phyloP scores from a whole-genome alignment of 768 basidiomycete species.

The Suillus occidentalis region DNA sequence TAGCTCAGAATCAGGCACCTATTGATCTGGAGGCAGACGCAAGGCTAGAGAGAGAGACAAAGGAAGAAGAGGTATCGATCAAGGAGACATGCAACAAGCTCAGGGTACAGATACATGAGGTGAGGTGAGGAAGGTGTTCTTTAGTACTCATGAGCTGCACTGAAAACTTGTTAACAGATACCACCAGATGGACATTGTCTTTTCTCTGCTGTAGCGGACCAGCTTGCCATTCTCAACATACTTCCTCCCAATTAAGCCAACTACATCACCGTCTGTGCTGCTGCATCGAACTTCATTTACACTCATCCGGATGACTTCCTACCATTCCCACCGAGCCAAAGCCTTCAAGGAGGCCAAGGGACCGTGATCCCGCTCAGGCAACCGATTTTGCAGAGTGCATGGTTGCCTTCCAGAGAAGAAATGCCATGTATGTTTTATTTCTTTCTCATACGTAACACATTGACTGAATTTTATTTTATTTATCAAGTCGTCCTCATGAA shows the following conservation, averaged over 20 bases:
- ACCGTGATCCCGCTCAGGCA: conserved; percentile 41
- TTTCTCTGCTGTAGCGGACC: conserved; percentile 92
- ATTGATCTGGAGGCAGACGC: conserved; percentile 62
- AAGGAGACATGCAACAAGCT: conserved; percentile 61
- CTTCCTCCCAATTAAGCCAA: conserved; percentile 57
- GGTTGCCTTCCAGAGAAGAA: conserved; percentile 64
- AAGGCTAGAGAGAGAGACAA: conserved; percentile 60
- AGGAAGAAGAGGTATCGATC: conserved; percentile 67
- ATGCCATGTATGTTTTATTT: conserved; percentile 48
- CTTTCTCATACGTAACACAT: neutral
- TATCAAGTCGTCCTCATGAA: conserved; percentile 36
- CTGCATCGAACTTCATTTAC: conserved; percentile 80
- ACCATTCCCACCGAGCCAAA: conserved; percentile 74
- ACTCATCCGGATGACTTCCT: conserved; percentile 87
- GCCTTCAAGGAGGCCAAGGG: conserved; percentile 41
- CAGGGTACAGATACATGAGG: conserved; percentile 67
- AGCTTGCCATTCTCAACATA: conserved; percentile 71
- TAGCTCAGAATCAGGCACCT: conserved; percentile 52
- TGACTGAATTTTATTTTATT: conserved; percentile 1
- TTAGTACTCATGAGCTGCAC: conserved; percentile 4
- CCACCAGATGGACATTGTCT: conserved; percentile 96
- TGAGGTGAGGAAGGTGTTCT: conserved; percentile 30
- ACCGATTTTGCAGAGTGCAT: conserved; percentile 63
- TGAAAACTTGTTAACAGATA: conserved; percentile 52
- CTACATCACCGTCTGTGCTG: conserved; percentile 58